phyloP scores from a whole-genome alignment of 2,329 filamentous ascomycete genomes.

The Aspergillus texensis region DNA sequence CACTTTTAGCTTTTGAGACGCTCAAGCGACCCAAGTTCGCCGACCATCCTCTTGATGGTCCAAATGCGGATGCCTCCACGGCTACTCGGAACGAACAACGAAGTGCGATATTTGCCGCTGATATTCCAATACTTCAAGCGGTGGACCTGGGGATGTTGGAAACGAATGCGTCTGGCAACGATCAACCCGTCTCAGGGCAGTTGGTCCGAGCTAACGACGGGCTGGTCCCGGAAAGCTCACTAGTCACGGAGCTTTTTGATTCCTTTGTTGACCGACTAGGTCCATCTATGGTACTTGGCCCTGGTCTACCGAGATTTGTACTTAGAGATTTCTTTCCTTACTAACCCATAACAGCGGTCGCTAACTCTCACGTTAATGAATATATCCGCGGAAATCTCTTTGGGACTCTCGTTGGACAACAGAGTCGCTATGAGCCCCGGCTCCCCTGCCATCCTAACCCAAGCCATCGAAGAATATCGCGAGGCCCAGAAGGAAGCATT shows the following conservation, averaged over 20 bases:
- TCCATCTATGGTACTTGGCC: conserved; percentile 70
- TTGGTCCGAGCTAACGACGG: accelerated
- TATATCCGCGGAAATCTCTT: conserved; percentile 84
- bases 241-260: conserved; percentile 82
- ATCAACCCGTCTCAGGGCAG: background rate
- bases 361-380: conserved; percentile 85
- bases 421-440: conserved; percentile 73
- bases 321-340: conserved; percentile 2
- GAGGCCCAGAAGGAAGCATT: conserved; percentile 75
- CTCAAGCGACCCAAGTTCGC: conserved; percentile 62
- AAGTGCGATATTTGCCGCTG: background rate
- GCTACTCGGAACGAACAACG: conserved; percentile 20
- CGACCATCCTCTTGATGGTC: background rate
- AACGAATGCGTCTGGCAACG: background rate
- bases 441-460: conserved; percentile 75
- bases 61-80: background rate
- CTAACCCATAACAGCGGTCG: conserved; percentile 63
- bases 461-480: conserved; percentile 80
- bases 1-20: conserved; percentile 83
- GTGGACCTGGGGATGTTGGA: background rate
- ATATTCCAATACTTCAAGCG: background rate
- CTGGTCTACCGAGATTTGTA: background rate
- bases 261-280: conserved; percentile 86
- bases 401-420: conserved; percentile 67
- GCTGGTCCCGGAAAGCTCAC: conserved; percentile 8